These are phyloP conservation scores for Colletotrichum trifolii DNA, from an alignment of 2,329 filamentous ascomycete genomes.

Conservation along the genomic window DNA sequence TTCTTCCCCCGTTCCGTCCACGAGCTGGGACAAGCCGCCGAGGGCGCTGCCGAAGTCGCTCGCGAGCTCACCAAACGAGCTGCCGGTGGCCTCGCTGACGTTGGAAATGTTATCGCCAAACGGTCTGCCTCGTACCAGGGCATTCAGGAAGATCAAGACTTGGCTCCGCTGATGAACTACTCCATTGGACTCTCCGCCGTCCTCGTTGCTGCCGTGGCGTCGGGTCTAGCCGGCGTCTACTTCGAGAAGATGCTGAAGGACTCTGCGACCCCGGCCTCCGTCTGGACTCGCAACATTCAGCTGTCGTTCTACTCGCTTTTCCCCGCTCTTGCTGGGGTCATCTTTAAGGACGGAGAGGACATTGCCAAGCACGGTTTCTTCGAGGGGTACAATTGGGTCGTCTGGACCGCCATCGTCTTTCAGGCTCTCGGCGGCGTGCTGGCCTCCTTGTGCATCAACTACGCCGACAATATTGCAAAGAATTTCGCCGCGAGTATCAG, in stretches of 20 bases:
- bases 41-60: constrained; percentile 59
- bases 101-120: constrained; percentile 61
- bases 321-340: constrained; percentile 84
- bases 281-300: constrained; percentile 97
- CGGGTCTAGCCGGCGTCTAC: constrained; percentile 86
- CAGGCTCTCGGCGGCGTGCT: constrained; percentile 88
- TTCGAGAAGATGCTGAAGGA: constrained; percentile 95
- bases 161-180: constrained; percentile 73
- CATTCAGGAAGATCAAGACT: constrained; percentile 74
- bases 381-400: constrained; percentile 90
- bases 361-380: constrained; percentile 92
- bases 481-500: constrained; percentile 94
- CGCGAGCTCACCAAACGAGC: constrained; percentile 62
- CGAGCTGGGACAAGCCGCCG: constrained; percentile 71
- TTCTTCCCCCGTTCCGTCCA: constrained; percentile 85
- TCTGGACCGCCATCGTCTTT: constrained; percentile 85
- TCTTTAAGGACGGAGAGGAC: constrained; percentile 86
- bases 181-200: constrained; percentile 84
- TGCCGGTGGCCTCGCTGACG: constrained; percentile 48
- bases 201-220: constrained; percentile 80
- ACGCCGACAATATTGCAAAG: constrained; percentile 90
- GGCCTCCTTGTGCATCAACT: constrained; percentile 79
- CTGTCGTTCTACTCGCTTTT: constrained; percentile 94
- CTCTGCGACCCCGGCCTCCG: constrained; percentile 71
- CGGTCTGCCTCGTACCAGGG: constrained; percentile 92